These are phyloP conservation scores for Arthromyces matolae DNA, from an alignment of 768 basidiomycete species.

Conservation along the genomic window DNA sequence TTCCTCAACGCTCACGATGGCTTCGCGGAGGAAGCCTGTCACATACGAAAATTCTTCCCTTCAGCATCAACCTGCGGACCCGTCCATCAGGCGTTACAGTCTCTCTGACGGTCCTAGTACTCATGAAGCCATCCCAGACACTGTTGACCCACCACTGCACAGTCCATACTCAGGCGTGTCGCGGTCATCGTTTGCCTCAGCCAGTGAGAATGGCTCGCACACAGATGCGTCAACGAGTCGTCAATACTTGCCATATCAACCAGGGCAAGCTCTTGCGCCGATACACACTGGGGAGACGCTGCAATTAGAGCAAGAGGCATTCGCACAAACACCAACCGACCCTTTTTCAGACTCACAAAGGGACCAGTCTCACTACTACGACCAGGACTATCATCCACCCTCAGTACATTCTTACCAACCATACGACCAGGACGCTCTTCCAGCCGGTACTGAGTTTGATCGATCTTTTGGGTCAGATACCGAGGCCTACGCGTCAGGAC, in stretches of 20 bases:
- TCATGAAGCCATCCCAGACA: conserved; percentile 8
- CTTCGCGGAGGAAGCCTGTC: conserved; percentile 10
- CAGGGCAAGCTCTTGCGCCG: conserved; percentile 57
- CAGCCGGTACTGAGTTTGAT: conserved; percentile 32
- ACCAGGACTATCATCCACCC: conserved; percentile 33
- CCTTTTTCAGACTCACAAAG: conserved; percentile 22
- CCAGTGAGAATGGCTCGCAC: not conserved
- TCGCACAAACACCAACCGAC: conserved; percentile 19
- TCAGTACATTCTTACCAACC: conserved; percentile 32
- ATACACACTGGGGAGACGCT: conserved; percentile 66
- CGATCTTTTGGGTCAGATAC: conserved; percentile 64
- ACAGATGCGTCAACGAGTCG: not conserved
- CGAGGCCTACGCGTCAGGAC: conserved; percentile 68
- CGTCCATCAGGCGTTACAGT: conserved; percentile 10
- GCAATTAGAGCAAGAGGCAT: conserved; percentile 39
- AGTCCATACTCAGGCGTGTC: not conserved
- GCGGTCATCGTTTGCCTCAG: conserved; percentile 3
- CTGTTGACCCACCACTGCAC: conserved; percentile 1
- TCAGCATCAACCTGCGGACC: conserved; percentile 13
- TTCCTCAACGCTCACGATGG: conserved; percentile 6
- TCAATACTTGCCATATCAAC: conserved; percentile 49
- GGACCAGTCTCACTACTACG: conserved; percentile 31
- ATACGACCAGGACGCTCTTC: conserved; percentile 27
- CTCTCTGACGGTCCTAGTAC: conserved; percentile 9
- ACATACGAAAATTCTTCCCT: not conserved